Percentiles rank a stretch among this genome's conserved stretches.
Evolutionary conservation across 345 rosid genomes (phyloP).

Genomic region (Anacardium occidentale): DNA sequence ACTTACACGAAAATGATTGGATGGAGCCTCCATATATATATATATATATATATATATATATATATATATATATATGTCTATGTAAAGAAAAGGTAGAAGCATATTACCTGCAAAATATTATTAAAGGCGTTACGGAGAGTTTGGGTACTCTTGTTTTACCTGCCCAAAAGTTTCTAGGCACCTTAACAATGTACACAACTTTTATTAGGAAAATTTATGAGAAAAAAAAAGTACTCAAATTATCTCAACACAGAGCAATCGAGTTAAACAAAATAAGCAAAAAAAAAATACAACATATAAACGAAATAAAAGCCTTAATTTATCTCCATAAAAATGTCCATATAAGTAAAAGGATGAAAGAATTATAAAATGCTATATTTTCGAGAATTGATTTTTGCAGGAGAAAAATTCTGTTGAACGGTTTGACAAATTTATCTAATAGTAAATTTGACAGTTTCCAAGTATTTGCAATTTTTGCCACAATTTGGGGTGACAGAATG

Average conservation of each 20-base stretch:
- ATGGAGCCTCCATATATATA: too few relatives aligned
- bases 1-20: too few relatives aligned
- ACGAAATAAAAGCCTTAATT: neutral
- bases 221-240: neutral
- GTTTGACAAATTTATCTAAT: too few relatives aligned
- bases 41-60: too few relatives aligned
- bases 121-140: slow-evolving; percentile 20
- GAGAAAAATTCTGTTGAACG: too few relatives aligned
- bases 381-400: too few relatives aligned
- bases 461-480: too few relatives aligned
- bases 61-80: too few relatives aligned
- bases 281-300: neutral
- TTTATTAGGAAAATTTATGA: neutral
- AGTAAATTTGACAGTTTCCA: too few relatives aligned
- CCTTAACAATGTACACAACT: slow-evolving; percentile 15
- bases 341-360: neutral
- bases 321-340: neutral
- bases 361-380: neutral
- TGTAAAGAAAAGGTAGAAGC: neutral
- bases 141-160: slow-evolving; percentile 23
- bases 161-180: slow-evolving; percentile 21
- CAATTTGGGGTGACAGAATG: too few relatives aligned
- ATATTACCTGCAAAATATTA: slow-evolving; percentile 24
- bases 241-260: neutral
- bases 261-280: neutral